Percentiles rank a stretch among this genome's conserved stretches.
These are phyloP conservation scores for Lactifluus piperatus DNA, from an alignment of 768 basidiomycete genomes.

Conservation along the genomic window DNA sequence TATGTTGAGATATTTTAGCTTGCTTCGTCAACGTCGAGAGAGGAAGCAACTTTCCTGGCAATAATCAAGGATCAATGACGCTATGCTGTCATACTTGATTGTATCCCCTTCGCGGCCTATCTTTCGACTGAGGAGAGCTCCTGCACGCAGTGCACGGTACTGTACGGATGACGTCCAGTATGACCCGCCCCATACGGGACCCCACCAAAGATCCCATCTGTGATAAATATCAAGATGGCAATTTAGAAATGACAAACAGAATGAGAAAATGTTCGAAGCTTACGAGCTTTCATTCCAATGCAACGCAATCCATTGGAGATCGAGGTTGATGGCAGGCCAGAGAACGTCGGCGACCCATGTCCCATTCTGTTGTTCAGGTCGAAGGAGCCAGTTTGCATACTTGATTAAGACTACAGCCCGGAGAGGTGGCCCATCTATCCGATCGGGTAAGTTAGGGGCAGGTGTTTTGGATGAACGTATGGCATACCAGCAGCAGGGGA, in stretches of 20 bases:
- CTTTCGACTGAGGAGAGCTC: not conserved
- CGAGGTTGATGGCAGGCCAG: constrained; percentile 11
- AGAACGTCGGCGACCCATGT: constrained; percentile 11
- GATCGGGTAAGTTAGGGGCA: not conserved
- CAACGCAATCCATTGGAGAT: constrained; percentile 1
- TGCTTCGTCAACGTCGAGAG: not conserved
- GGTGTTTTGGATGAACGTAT: not conserved
- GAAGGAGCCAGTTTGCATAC: constrained; percentile 10
- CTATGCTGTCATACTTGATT: not conserved
- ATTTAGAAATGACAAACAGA: not conserved
- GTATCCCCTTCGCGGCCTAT: constrained; percentile 4
- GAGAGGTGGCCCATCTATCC: constrained; percentile 9
- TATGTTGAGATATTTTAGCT: not conserved
- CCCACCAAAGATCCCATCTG: constrained; percentile 12
- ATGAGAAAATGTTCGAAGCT: not conserved
- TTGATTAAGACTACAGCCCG: constrained; percentile 8
- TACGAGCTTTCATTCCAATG: constrained; percentile 10
- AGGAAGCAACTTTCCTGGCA: not conserved
- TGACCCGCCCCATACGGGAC: constrained; percentile 12
- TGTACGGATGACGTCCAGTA: constrained; percentile 15
- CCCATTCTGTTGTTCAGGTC: constrained; percentile 6
- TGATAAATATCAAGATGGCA: not conserved
- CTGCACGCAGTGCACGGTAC: constrained; percentile 4
- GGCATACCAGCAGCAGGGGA: constrained; percentile 7
- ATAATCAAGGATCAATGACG: constrained; percentile 4